Percentiles rank a stretch among this genome's conserved stretches.
These are phyloP conservation scores for Acaromyces ingoldii DNA, from an alignment of 1,284 basidiomycete genomes.

Conservation along the genomic window DNA sequence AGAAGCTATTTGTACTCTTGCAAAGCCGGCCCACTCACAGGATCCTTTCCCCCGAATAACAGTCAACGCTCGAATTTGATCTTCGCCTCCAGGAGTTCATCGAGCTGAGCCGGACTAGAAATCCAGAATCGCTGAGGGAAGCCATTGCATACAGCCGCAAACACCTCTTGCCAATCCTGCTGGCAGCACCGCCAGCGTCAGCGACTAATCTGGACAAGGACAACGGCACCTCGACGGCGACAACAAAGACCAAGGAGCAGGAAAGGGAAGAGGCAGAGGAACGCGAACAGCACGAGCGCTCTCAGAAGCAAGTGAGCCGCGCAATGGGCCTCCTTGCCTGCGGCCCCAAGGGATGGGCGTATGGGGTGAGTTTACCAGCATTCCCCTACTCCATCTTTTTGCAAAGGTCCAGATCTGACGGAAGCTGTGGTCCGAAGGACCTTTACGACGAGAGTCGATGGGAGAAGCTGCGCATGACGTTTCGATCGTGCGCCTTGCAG, in stretches of 20 bases:
- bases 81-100: slow-evolving; percentile 93
- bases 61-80: slow-evolving; percentile 89
- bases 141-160: slow-evolving; percentile 82
- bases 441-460: slow-evolving; percentile 29
- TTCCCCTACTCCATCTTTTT: background rate
- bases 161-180: slow-evolving; percentile 71
- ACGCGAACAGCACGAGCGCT: slow-evolving; percentile 63
- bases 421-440: slow-evolving; percentile 18
- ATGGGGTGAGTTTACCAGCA: slow-evolving; percentile 11
- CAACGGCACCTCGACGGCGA: background rate
- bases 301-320: slow-evolving; percentile 2
- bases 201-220: background rate
- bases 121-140: slow-evolving; percentile 54
- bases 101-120: slow-evolving; percentile 60
- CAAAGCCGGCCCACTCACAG: background rate
- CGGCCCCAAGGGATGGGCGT: slow-evolving; percentile 16
- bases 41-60: too few relatives aligned
- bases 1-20: background rate
- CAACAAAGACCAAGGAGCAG: background rate
- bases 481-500: slow-evolving; percentile 27
- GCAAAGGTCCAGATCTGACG: background rate
- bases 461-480: slow-evolving; percentile 19
- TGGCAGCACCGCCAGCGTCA: slow-evolving; percentile 35
- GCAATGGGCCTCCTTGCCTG: slow-evolving; percentile 43
- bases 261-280: slow-evolving; percentile 56